Evolutionary conservation across 805 yeast species (phyloP), one percentile per base, ranked within the genome.

Genomic region (Isabelozyma pseudorhagii): DNA sequence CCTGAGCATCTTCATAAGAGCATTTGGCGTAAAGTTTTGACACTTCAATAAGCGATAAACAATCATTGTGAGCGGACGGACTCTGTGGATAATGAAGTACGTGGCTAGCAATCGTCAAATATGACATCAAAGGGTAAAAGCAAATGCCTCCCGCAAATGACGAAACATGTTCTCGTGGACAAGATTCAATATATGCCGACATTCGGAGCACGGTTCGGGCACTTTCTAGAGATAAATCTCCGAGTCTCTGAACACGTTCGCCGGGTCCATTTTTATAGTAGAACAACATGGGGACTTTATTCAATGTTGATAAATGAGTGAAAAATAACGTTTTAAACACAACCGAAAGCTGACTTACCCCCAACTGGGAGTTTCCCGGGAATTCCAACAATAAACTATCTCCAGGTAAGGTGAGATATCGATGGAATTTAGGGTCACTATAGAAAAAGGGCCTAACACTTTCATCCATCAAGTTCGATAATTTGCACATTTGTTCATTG

Each of bases 251-350:
- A 38, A 47, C 53, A 38, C 54, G 53, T n/a, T 50, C 48, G 5
- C n/a, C 10, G n/a, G 36, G 36, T 11, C 47, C 51, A 2, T 55
- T 54, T 6, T 50, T 43, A 4, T 47, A 49, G 13, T 49, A 41
- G 4, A 54, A 56, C 36, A 61, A 52, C 47, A 63, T 58, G 11
- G 72, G 69, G 2, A 66, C 57, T 42, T 72, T 49, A 49, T 69
- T 68, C 15, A 68, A 51, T 6, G 61, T 50, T 45, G 63, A 50
- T 31, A 62, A 54, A 47, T 68, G 69, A 8, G 62, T 52, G 44
- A 64, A 62, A 47, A 52, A 67, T 5, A 58, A 48, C 40, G 62
- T 55, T 44, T 65, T 64, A 27, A 63, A 54, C n/a, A 51, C 49
- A 45, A 57, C 44, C 11, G 15, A 11, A 14, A 38, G 21, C 21